These are phyloP conservation scores for Hanseniaspora occidentalis DNA, from an alignment of 805 yeast genomes.

Conservation along the genomic window DNA sequence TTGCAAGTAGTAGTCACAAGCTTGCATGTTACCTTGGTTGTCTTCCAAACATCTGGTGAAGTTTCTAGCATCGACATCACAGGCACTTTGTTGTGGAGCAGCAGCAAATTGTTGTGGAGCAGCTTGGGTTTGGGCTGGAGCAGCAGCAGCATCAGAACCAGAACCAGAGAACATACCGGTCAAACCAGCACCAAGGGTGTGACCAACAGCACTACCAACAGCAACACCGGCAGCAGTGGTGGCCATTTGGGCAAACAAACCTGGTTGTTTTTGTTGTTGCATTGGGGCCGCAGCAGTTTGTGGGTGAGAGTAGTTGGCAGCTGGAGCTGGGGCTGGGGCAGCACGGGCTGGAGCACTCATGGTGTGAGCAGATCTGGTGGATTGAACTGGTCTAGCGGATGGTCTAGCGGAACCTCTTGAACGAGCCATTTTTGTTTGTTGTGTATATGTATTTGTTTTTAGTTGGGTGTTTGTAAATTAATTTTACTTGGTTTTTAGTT, in stretches of 20 bases:
- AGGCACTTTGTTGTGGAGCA: conserved; percentile 32
- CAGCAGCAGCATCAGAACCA: conserved; percentile 39
- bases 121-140: conserved; percentile 32
- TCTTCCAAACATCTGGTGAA: conserved; percentile 93
- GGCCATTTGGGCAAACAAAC: conserved; percentile 94
- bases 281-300: conserved; percentile 33
- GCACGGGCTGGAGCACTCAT: conserved; percentile 51
- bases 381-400: conserved; percentile 31
- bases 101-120: conserved; percentile 23
- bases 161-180: conserved; percentile 82
- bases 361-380: conserved; percentile 62
- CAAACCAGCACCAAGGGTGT: conserved; percentile 90
- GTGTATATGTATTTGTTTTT: not conserved
- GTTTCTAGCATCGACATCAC: conserved; percentile 89
- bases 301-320: conserved; percentile 34
- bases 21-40: conserved; percentile 90
- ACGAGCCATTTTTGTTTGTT: conserved; percentile 33
- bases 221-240: conserved; percentile 99
- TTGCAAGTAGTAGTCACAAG: conserved; percentile 93
- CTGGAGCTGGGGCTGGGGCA: conserved; percentile 15
- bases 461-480: too few species aligned
- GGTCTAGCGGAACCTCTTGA: conserved; percentile 36
- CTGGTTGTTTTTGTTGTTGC: conserved; percentile 56
- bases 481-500: too few species aligned
- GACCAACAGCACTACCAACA: conserved; percentile 95